A percentile compares a stretch with the other conserved stretches of the same genome.
These are phyloP conservation scores for Favolaschia claudopus DNA, from an alignment of 768 basidiomycete genomes.

Conservation along the genomic window DNA sequence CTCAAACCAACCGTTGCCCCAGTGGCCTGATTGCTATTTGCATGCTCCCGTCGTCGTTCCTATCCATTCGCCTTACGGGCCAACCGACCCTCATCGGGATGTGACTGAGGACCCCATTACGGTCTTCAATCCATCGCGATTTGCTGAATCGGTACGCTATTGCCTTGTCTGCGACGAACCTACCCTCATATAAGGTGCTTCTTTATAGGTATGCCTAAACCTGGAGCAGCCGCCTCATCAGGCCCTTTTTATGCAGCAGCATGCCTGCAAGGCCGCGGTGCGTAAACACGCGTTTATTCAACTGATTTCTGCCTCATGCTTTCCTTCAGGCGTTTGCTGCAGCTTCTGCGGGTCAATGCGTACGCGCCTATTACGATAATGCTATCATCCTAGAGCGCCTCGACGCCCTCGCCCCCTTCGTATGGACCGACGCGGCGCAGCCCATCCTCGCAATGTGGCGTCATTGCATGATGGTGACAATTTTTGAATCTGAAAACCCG, in stretches of 20 bases:
- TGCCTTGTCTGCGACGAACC: background rate
- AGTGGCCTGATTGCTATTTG: slow-evolving; percentile 41
- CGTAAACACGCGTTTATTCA: slow-evolving; percentile 29
- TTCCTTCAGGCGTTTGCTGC: slow-evolving; percentile 49
- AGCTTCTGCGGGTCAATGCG: slow-evolving; percentile 41
- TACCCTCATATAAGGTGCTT: background rate
- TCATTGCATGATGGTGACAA: slow-evolving; percentile 38
- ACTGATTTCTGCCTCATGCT: slow-evolving; percentile 11
- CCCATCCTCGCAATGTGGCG: slow-evolving; percentile 16
- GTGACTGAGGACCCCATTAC: slow-evolving; percentile 1
- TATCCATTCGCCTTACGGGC: slow-evolving; percentile 12
- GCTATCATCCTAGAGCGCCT: background rate
- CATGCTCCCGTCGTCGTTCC: slow-evolving; percentile 35
- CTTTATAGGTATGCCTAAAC: background rate
- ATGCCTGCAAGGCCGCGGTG: slow-evolving; percentile 48
- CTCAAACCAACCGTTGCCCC: slow-evolving; percentile 46
- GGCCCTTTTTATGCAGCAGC: slow-evolving; percentile 44
- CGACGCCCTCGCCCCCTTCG: slow-evolving; percentile 33
- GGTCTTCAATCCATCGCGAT: slow-evolving; percentile 42
- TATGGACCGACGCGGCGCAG: slow-evolving; percentile 61
- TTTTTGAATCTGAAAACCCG: slow-evolving; percentile 54
- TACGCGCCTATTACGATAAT: slow-evolving; percentile 49
- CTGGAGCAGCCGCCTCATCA: slow-evolving; percentile 33
- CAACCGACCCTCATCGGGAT: slow-evolving; percentile 4
- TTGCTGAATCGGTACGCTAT: slow-evolving; percentile 37